Evolutionary conservation across 2,329 filamentous ascomycete genomes (phyloP).

Genomic region (Plectosphaerella cucumerina): DNA sequence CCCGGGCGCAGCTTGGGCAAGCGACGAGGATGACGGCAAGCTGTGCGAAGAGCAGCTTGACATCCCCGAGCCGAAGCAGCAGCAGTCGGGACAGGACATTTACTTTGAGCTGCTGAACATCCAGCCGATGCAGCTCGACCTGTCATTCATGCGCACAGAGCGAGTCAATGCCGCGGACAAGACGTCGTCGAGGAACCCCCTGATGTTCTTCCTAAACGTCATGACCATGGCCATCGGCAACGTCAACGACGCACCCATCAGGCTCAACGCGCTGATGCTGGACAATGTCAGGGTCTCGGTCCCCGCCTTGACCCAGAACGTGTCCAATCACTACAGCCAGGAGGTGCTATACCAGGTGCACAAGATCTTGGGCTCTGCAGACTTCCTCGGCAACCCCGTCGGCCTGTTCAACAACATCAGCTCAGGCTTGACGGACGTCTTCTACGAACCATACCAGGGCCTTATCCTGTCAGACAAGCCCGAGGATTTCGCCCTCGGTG

Average conservation of each 20-base stretch:
- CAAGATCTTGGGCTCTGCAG: conserved; percentile 93
- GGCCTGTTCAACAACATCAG: conserved; percentile 98
- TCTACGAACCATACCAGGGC: conserved; percentile 98
- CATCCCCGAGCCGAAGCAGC: conserved; percentile 84
- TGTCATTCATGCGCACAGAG: conserved; percentile 96
- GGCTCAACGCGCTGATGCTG: conserved; percentile 87
- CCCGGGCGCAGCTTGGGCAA: conserved; percentile 82
- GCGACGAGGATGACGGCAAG: conserved; percentile 71
- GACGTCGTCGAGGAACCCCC: conserved; percentile 80
- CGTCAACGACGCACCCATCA: conserved; percentile 93
- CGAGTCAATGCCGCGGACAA: conserved; percentile 95
- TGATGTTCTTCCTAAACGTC: conserved; percentile 99
- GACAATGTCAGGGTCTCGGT: conserved; percentile 94
- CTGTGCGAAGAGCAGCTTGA: conserved; percentile 87
- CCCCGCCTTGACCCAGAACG: conserved; percentile 75
- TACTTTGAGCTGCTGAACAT: conserved; percentile 98
- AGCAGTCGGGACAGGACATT: conserved; percentile 84
- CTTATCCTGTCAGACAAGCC: conserved; percentile 94
- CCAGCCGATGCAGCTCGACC: conserved; percentile 95
- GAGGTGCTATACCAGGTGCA: conserved; percentile 95
- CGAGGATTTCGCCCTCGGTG: conserved; percentile 89
- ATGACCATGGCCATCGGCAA: conserved; percentile 99
- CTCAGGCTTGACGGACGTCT: conserved; percentile 95
- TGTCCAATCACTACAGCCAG: conserved; percentile 94
- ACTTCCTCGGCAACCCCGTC: conserved; percentile 96